Conservation (phyloP, 2,329 filamentous ascomycete genomes). For the Penicillium sp. region DNA sequence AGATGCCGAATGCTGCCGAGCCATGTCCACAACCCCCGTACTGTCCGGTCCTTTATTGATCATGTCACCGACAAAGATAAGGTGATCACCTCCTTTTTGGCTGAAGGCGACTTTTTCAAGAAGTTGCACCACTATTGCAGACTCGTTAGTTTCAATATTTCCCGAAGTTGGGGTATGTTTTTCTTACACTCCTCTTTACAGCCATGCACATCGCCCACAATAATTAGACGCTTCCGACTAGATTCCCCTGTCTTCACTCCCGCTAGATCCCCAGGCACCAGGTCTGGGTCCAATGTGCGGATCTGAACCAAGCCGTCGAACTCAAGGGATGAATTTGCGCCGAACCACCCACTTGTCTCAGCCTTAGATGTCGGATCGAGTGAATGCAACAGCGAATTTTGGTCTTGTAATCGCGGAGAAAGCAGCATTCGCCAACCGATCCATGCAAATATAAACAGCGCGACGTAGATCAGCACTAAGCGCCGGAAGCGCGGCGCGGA, state of each 20-base stretch:
- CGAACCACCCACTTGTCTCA: conserved; percentile 41
- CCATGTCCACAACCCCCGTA: conserved; percentile 69
- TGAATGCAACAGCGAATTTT: conserved; percentile 27
- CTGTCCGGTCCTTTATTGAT: conserved; percentile 87
- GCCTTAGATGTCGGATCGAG: conserved; percentile 31
- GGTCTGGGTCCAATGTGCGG: conserved; percentile 46
- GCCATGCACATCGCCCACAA: conserved; percentile 92
- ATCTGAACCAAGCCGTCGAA: conserved; percentile 53
- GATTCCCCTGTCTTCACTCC: conserved; percentile 11
- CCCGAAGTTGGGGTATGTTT: not conserved
- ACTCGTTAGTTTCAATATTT: conserved; percentile 1
- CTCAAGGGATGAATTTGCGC: conserved; percentile 46
- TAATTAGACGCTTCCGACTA: conserved; percentile 61
- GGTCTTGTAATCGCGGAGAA: conserved; percentile 34
- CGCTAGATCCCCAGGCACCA: conserved; percentile 41
- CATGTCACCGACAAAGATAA: conserved; percentile 74
- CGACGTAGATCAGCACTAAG: conserved; percentile 31
- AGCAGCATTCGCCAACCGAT: conserved; percentile 35
- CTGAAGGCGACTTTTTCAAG: conserved; percentile 66
- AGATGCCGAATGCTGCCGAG: conserved; percentile 70
- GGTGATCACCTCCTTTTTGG: conserved; percentile 59
- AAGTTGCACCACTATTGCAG: conserved; percentile 50
- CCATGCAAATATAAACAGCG: conserved; percentile 32
- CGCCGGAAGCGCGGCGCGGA: conserved; percentile 43
- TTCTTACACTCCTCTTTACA: conserved; percentile 65